A percentile compares a stretch with the other conserved stretches of the same genome.
phyloP scores from a whole-genome alignment of 306 rosid genomes.

The Adenanthera pavonina region DNA sequence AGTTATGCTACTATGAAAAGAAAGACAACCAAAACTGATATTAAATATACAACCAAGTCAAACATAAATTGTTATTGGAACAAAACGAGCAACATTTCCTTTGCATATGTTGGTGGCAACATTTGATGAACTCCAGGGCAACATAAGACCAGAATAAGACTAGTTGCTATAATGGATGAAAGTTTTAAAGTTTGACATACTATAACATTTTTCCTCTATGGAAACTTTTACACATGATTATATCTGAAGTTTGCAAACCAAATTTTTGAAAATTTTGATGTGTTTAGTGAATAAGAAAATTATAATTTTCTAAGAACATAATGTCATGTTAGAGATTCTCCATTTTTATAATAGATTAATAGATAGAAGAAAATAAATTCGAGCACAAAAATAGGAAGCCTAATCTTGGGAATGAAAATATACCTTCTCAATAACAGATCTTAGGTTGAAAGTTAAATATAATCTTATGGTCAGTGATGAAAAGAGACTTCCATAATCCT shows the following conservation, averaged over 20 bases:
- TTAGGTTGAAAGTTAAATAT: constrained; percentile 89
- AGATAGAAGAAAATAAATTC: constrained; percentile 25
- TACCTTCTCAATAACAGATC: constrained; percentile 89
- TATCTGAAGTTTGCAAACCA: neutral
- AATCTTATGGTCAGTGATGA: constrained; percentile 88
- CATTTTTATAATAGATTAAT: neutral
- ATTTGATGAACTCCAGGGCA: constrained; percentile 99
- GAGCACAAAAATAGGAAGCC: constrained; percentile 11
- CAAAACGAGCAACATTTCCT: constrained; percentile 83
- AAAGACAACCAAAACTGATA: neutral
- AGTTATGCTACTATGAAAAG: neutral
- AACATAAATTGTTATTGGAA: constrained; percentile 71
- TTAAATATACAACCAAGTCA: constrained; percentile 25
- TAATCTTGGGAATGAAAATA: constrained; percentile 11
- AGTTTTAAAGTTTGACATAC: constrained; percentile 84
- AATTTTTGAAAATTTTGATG: neutral
- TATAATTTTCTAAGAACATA: neutral
- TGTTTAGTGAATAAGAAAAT: neutral
- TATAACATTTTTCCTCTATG: no score
- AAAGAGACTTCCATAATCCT: constrained; percentile 85
- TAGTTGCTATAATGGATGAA: constrained; percentile 96
- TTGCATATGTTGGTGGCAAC: constrained; percentile 94
- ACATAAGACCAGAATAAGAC: constrained; percentile 97
- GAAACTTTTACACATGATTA: no score
- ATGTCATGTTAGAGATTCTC: neutral